Evolutionary conservation across 1,284 basidiomycete genomes (phyloP).

Genomic region (Sporisorium iseilematis-ciliati): DNA sequence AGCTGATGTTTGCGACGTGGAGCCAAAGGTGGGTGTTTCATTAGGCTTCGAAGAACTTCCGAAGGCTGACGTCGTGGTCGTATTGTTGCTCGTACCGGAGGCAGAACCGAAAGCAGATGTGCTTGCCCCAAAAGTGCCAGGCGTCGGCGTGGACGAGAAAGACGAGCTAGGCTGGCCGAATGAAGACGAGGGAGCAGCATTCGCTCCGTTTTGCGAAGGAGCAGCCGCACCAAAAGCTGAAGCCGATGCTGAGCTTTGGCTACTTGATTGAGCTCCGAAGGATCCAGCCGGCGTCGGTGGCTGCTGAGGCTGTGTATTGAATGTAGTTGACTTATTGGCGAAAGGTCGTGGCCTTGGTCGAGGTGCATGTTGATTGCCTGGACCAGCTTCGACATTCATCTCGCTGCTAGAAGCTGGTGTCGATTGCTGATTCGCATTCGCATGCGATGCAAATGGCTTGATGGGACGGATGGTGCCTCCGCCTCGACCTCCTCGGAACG

Average conservation of each 20-base stretch:
- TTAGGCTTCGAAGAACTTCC: conserved; percentile 2
- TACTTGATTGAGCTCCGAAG: not conserved
- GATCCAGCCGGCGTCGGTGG: conserved; percentile 1
- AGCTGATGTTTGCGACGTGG: conserved; percentile 12
- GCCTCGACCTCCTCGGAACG: conserved; percentile 30
- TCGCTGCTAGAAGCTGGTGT: not conserved
- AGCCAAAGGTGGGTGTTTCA: conserved; percentile 11
- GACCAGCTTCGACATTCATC: not conserved
- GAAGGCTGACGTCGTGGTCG: conserved; percentile 14
- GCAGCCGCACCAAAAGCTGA: conserved; percentile 9
- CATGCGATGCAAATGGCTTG: conserved; percentile 25
- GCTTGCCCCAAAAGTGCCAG: conserved; percentile 4
- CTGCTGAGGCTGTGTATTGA: conserved; percentile 21
- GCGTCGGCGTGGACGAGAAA: conserved; percentile 11
- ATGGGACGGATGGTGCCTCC: conserved; percentile 30
- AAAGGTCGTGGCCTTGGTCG: conserved; percentile 38
- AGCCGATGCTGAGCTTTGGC: not conserved
- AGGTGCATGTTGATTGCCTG: conserved; percentile 14
- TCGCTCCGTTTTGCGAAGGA: not conserved
- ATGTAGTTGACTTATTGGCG: conserved; percentile 38
- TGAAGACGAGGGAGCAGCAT: conserved; percentile 1
- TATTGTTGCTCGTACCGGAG: not conserved
- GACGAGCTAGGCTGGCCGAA: conserved; percentile 18
- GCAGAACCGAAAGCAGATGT: conserved; percentile 30
- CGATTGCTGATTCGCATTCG: conserved; percentile 6